A percentile compares a stretch with the other conserved stretches of the same genome.
Evolutionary conservation across 2,329 filamentous ascomycete genomes (phyloP).

Genomic region (Ophiostoma ulmi): DNA sequence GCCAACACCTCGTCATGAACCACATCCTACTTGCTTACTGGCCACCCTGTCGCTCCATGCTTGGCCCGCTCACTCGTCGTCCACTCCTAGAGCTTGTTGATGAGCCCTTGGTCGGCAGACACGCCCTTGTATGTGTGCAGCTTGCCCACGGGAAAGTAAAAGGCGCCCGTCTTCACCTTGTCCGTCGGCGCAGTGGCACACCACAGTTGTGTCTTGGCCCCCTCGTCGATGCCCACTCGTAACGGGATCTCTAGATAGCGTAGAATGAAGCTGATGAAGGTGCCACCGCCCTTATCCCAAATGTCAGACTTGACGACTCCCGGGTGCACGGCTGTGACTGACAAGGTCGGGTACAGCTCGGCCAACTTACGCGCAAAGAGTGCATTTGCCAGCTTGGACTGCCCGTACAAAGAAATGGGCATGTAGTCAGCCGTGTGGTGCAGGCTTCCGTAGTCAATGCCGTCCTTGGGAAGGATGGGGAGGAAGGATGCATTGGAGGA

Average conservation of each 20-base stretch:
- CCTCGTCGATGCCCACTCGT: slow-evolving; percentile 29
- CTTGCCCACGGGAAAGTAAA: slow-evolving; percentile 36
- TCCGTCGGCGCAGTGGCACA: slow-evolving; percentile 33
- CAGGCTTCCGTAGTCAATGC: slow-evolving; percentile 23
- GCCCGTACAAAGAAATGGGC: slow-evolving; percentile 38
- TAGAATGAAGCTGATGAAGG: slow-evolving; percentile 2
- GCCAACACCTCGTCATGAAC: neutral
- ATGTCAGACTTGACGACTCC: slow-evolving; percentile 19
- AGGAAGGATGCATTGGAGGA: slow-evolving; percentile 10
- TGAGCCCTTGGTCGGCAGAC: slow-evolving; percentile 32
- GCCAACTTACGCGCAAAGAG: slow-evolving; percentile 34
- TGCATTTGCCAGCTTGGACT: slow-evolving; percentile 37
- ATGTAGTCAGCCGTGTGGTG: slow-evolving; percentile 26
- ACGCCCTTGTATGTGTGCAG: slow-evolving; percentile 28
- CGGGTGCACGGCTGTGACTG: slow-evolving; percentile 24
- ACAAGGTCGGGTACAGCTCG: slow-evolving; percentile 31
- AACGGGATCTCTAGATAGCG: slow-evolving; percentile 22
- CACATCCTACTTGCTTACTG: neutral
- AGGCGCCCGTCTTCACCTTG: slow-evolving; percentile 34
- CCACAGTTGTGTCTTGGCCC: slow-evolving; percentile 42
- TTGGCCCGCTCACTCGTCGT: slow-evolving; percentile 32
- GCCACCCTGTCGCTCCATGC: slow-evolving; percentile 19
- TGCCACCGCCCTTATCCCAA: neutral
- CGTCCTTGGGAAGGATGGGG: slow-evolving; percentile 3
- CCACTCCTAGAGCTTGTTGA: slow-evolving; percentile 39